phyloP scores from a whole-genome alignment of 2,329 filamentous ascomycete species.

The Paecilomyces dactylethromorphus region DNA sequence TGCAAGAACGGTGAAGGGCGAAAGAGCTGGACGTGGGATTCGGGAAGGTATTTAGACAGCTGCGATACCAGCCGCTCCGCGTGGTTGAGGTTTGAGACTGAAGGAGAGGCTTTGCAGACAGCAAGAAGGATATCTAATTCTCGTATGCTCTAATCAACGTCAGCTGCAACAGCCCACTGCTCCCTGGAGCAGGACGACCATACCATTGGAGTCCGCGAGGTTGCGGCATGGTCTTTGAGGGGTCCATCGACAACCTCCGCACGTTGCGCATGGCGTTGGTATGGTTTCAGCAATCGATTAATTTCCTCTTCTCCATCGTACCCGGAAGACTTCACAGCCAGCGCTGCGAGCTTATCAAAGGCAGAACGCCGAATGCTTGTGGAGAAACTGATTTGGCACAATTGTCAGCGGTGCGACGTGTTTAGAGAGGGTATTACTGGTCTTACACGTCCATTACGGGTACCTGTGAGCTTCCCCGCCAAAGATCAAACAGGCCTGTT shows the following conservation, averaged over 20 bases:
- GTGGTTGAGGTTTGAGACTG: constrained; percentile 62
- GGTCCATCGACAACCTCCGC: constrained; percentile 29
- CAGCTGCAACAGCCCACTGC: constrained; percentile 8
- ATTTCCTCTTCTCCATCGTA: constrained; percentile 26
- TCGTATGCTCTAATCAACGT: constrained; percentile 59
- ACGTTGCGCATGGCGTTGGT: constrained; percentile 14
- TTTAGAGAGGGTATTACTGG: background rate
- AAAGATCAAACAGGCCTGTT: background rate
- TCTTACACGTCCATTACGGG: constrained; percentile 27
- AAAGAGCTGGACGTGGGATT: constrained; percentile 74
- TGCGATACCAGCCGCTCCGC: constrained; percentile 74
- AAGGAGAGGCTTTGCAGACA: constrained; percentile 81
- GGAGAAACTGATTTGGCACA: constrained; percentile 17
- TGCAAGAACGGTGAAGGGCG: constrained; percentile 74
- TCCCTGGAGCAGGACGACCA: constrained; percentile 4
- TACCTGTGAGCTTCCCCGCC: background rate
- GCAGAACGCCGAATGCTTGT: constrained; percentile 33
- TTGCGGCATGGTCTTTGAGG: constrained; percentile 28
- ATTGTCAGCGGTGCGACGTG: constrained; percentile 2
- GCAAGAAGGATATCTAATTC: constrained; percentile 91
- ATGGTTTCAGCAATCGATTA: constrained; percentile 27
- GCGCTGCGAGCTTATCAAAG: constrained; percentile 36
- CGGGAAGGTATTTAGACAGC: constrained; percentile 75
- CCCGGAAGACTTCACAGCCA: constrained; percentile 30
- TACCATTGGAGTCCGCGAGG: constrained; percentile 35